Evolutionary conservation across 495 filamentous ascomycete species (phyloP).

Genomic region (Aspergillus baeticus): DNA sequence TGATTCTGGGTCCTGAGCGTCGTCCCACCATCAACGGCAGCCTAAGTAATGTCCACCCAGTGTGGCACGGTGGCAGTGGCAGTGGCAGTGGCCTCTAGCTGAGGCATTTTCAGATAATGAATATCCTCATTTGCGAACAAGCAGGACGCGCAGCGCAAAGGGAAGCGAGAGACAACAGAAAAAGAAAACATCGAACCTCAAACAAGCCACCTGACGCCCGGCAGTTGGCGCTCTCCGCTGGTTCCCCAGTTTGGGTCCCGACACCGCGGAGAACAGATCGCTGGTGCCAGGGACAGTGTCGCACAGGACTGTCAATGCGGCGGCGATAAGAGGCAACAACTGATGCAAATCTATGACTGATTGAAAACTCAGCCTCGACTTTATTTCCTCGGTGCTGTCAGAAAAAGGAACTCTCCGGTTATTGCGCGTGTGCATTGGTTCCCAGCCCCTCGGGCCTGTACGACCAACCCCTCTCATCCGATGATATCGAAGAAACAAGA

Average conservation of each 20-base stretch:
- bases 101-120: slow-evolving; percentile 1
- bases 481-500: background rate
- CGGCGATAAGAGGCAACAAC: background rate
- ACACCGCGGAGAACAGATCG: slow-evolving; percentile 16
- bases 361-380: background rate
- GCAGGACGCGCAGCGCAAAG: background rate
- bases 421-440: background rate
- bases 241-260: slow-evolving; percentile 14
- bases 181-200: slow-evolving; percentile 16
- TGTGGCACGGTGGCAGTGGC: background rate
- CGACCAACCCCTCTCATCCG: background rate
- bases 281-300: slow-evolving; percentile 7
- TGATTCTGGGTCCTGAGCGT: background rate
- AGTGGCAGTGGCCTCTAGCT: background rate
- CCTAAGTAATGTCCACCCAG: background rate
- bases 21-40: slow-evolving; percentile 7
- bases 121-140: background rate
- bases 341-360: slow-evolving; percentile 16
- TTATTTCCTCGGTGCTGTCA: background rate
- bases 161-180: background rate
- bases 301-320: background rate
- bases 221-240: slow-evolving; percentile 13
- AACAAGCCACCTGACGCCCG: slow-evolving; percentile 18
- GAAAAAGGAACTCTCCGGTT: slow-evolving; percentile 11
- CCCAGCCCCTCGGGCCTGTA: slow-evolving; percentile 3